Conservation (phyloP, 2,329 filamentous ascomycete species). For the Diaporthe helianthi region DNA sequence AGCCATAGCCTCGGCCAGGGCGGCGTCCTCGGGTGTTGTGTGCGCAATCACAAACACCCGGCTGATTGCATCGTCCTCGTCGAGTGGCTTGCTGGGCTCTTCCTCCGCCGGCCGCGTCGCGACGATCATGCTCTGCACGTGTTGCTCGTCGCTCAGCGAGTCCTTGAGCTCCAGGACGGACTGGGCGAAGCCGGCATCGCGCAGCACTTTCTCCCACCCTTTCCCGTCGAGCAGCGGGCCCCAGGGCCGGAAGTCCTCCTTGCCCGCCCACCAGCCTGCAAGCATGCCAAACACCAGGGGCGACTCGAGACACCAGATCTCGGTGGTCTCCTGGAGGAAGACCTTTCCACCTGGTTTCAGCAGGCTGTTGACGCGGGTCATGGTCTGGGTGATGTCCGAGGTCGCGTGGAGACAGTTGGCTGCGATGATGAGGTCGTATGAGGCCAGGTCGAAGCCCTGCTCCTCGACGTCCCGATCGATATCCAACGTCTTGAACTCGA, state of each 20-base stretch:
- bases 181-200: slow-evolving; percentile 28
- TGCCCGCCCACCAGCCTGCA: slow-evolving; percentile 47
- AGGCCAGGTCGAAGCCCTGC: slow-evolving; percentile 43
- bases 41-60: slow-evolving; percentile 33
- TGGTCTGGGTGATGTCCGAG: slow-evolving; percentile 35
- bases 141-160: slow-evolving; percentile 25
- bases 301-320: slow-evolving; percentile 25
- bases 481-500: slow-evolving; percentile 42
- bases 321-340: slow-evolving; percentile 36
- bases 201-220: slow-evolving; percentile 29
- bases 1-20: slow-evolving; percentile 19
- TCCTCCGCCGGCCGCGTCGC: slow-evolving; percentile 29
- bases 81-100: slow-evolving; percentile 21
- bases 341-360: slow-evolving; percentile 48
- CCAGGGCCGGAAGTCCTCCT: slow-evolving; percentile 30
- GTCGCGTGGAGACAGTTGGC: slow-evolving; percentile 43
- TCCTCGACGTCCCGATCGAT: slow-evolving; percentile 39
- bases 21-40: slow-evolving; percentile 9
- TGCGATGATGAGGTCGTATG: slow-evolving; percentile 45
- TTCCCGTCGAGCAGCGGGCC: slow-evolving; percentile 27
- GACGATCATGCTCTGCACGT: slow-evolving; percentile 34
- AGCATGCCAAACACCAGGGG: slow-evolving; percentile 45
- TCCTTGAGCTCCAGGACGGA: slow-evolving; percentile 29
- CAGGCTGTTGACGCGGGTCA: slow-evolving; percentile 41
- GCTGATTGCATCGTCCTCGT: slow-evolving; percentile 28